Evolutionary conservation across 2,329 filamentous ascomycete species (phyloP).

Genomic region (Bipolaris oryzae): DNA sequence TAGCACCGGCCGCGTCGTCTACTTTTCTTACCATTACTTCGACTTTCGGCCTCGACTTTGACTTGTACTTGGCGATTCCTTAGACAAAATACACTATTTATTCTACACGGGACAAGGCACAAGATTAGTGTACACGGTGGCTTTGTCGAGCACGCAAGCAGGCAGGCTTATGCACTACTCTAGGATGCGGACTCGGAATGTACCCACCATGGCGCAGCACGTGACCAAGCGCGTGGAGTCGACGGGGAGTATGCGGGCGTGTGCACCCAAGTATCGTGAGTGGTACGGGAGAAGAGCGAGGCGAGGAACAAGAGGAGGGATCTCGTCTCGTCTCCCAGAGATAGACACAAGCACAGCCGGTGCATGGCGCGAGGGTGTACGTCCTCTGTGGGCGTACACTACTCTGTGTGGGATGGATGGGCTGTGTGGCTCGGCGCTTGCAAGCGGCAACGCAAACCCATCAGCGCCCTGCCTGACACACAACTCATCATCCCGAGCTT

Average conservation of each 20-base stretch:
- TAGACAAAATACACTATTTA: constrained; percentile 26
- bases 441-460: constrained; percentile 24
- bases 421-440: constrained; percentile 26
- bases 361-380: background rate
- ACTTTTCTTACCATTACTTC: background rate
- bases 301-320: background rate
- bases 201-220: constrained; percentile 12
- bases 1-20: constrained; percentile 6
- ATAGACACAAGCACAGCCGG: background rate
- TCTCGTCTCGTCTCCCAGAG: background rate
- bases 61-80: constrained; percentile 19
- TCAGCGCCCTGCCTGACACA: constrained; percentile 34
- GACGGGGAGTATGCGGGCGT: constrained; percentile 5
- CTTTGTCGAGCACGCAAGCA: background rate
- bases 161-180: constrained; percentile 14
- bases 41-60: background rate
- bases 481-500: constrained; percentile 48
- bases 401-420: no score
- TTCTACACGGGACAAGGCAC: constrained; percentile 3
- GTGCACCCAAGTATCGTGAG: background rate
- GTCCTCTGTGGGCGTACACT: background rate
- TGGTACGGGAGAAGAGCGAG: background rate
- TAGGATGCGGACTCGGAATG: constrained; percentile 9
- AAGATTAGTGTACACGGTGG: constrained; percentile 1
- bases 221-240: constrained; percentile 15